These are phyloP conservation scores for Przewalskia tangutica DNA, from an alignment of 257 asterid genomes.

Conservation along the genomic window DNA sequence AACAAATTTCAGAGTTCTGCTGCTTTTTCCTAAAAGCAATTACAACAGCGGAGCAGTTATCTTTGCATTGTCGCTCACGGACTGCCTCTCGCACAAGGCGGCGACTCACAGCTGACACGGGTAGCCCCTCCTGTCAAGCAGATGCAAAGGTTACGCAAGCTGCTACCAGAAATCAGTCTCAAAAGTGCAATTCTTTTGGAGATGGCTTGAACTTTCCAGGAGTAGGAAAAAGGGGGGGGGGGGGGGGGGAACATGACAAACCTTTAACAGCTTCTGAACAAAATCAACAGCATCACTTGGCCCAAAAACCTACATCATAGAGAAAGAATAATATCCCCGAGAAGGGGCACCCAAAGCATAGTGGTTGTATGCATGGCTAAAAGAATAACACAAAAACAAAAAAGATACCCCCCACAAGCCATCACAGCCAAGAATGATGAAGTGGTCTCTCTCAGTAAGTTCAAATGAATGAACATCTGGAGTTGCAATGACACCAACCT, in stretches of 20 bases:
- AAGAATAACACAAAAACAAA: background rate
- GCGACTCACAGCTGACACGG: conserved; percentile 58
- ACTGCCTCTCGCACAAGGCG: conserved; percentile 79
- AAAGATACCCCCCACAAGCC: conserved; percentile 94
- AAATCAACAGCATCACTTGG: conserved; percentile 91
- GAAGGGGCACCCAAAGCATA: background rate
- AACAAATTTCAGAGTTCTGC: background rate
- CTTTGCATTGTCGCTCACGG: conserved; percentile 82
- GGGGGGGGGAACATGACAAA: conserved; percentile 9
- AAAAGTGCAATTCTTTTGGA: background rate
- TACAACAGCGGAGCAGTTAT: conserved; percentile 78
- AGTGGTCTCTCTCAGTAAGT: conserved; percentile 80
- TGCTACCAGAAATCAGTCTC: background rate
- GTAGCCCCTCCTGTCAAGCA: conserved; percentile 47
- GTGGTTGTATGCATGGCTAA: background rate
- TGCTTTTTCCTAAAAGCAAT: conserved; percentile 38
- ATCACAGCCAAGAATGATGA: conserved; percentile 89
- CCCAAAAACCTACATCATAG: conserved; percentile 60
- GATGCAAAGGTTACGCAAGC: background rate
- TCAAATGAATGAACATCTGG: conserved; percentile 94
- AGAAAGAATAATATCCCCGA: background rate
- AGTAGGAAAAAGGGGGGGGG: background rate
- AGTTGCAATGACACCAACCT: conserved; percentile 86
- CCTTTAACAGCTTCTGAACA: conserved; percentile 77
- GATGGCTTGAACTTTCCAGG: background rate